Evolutionary conservation across 495 filamentous ascomycete genomes (phyloP).

Genomic region (Hypoxylon cercidicola): DNA sequence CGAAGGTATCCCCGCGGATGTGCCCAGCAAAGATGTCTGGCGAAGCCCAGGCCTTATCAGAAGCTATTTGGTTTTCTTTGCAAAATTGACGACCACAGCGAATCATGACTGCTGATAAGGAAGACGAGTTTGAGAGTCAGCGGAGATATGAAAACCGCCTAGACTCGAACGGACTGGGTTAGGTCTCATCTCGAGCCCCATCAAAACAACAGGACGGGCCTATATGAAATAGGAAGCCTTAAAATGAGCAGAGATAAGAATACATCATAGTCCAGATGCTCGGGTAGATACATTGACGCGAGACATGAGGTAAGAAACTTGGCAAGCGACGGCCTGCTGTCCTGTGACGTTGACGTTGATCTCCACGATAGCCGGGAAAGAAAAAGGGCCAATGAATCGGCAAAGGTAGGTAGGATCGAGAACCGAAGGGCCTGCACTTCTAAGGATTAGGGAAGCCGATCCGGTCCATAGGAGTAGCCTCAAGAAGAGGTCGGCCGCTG

Average conservation of each 20-base stretch:
- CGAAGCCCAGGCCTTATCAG: slow-evolving; percentile 36
- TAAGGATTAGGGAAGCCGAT: neutral
- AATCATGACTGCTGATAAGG: slow-evolving; percentile 47
- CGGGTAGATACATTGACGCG: slow-evolving; percentile 2
- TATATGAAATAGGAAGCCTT: slow-evolving; percentile 21
- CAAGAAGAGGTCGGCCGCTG: no score
- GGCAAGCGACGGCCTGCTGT: neutral
- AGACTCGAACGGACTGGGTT: slow-evolving; percentile 30
- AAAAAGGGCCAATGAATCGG: slow-evolving; percentile 3
- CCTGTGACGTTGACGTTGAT: slow-evolving; percentile 24
- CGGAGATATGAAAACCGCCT: slow-evolving; percentile 49
- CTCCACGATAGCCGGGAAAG: neutral
- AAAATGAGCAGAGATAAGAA: slow-evolving; percentile 14
- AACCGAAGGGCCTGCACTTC: slow-evolving; percentile 6
- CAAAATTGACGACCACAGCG: slow-evolving; percentile 35
- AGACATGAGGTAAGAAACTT: slow-evolving; percentile 6
- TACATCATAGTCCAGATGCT: slow-evolving; percentile 15
- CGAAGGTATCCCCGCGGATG: slow-evolving; percentile 42
- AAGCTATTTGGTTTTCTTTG: slow-evolving; percentile 31
- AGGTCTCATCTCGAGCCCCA: slow-evolving; percentile 30
- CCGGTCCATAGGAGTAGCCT: neutral
- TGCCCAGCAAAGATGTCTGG: slow-evolving; percentile 10
- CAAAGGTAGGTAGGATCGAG: slow-evolving; percentile 20
- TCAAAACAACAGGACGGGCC: slow-evolving; percentile 16
- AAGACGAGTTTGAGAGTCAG: slow-evolving; percentile 16